Base-by-base conservation (phyloP, 768 basidiomycete species). In the Boletus huronensis region DNA sequence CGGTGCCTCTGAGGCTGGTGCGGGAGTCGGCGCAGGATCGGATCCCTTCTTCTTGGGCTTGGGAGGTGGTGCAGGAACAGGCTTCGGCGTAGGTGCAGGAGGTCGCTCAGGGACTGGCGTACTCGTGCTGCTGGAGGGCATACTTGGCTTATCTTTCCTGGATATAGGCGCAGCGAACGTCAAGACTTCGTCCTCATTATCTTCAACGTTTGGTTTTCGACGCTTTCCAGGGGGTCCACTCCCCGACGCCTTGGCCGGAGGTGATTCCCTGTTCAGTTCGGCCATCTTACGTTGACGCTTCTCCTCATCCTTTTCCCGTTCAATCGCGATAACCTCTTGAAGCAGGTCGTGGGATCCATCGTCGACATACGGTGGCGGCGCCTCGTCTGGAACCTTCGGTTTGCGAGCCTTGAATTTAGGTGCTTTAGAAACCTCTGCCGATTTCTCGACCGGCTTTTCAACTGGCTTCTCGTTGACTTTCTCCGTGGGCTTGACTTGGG, bases 341-440 rank as follows among this genome's bases (percentile, higher is more conserved):
- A 90, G 72, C 38, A 92, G 76, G 62, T 92, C 89, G 59, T 88
- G 83, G 28, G 85, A 87, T n/a, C 87, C 88, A 69, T 90, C 88
- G 60, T 90, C 88, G 41, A 85, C 79, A 64, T 87, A 87, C 3
- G 85, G 79, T 3, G 84, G 83, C 1, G 86, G 81, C 3, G 82
- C 81, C 17, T 78, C 60, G 35, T 74, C 78, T 13, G 71, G 63
- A 32, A 70, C 70, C 62, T 79, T 82, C 13, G 74, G 59, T 58
- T 79, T 84, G 40, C 74, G 71, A 48, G 61, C 64, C 55, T 73
- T 74, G 39, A 71, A 64, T 60, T 77, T 81, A 9, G 70, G 54
- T 23, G 64, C 66, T 41, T 74, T 74, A 10, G 75, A 64, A 16
- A 72, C 64, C 13, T 72, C 67, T 0, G 66, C 54, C 17, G 69